phyloP scores from a whole-genome alignment of 176 grass and related monocot genomes.

The Alloteropsis semialata region DNA sequence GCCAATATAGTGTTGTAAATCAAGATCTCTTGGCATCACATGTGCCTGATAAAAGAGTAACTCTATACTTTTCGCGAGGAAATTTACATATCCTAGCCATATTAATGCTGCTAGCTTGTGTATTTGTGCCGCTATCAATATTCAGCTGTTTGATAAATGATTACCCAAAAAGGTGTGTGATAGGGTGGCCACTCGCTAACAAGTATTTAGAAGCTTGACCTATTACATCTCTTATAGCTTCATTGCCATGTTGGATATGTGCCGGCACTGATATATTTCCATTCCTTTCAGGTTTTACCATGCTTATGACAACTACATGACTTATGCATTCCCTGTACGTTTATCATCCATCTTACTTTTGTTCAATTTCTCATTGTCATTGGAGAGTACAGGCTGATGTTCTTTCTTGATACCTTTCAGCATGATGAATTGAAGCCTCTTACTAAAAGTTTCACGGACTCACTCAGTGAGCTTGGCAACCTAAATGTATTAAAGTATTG shows the following conservation, averaged over 20 bases:
- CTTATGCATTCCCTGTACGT: slow-evolving; percentile 88
- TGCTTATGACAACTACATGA: slow-evolving; percentile 99
- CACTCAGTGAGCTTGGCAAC: slow-evolving; percentile 95
- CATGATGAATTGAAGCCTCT: slow-evolving; percentile 98
- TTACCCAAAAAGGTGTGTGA: neutral
- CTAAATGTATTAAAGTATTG: slow-evolving; percentile 78
- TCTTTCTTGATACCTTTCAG: slow-evolving; percentile 42
- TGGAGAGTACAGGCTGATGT: slow-evolving; percentile 23
- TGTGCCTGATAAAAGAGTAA: no score
- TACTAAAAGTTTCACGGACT: slow-evolving; percentile 81
- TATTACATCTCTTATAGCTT: neutral
- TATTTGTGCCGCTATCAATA: no score
- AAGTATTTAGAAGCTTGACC: neutral
- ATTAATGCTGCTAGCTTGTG: no score
- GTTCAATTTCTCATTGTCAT: slow-evolving; percentile 12
- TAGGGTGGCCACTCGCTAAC: neutral
- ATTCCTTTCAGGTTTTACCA: slow-evolving; percentile 90
- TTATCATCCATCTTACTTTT: slow-evolving; percentile 5
- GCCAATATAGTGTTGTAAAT: neutral
- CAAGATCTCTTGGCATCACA: neutral
- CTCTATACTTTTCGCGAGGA: no score
- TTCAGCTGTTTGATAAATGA: no score
- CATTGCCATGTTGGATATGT: neutral
- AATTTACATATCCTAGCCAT: slow-evolving; percentile 2
- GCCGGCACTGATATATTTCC: slow-evolving; percentile 28